Evolutionary conservation across 2,329 filamentous ascomycete species (phyloP), one percentile per base, ranked within the genome.

Genomic region (Trichoderma sp.): DNA sequence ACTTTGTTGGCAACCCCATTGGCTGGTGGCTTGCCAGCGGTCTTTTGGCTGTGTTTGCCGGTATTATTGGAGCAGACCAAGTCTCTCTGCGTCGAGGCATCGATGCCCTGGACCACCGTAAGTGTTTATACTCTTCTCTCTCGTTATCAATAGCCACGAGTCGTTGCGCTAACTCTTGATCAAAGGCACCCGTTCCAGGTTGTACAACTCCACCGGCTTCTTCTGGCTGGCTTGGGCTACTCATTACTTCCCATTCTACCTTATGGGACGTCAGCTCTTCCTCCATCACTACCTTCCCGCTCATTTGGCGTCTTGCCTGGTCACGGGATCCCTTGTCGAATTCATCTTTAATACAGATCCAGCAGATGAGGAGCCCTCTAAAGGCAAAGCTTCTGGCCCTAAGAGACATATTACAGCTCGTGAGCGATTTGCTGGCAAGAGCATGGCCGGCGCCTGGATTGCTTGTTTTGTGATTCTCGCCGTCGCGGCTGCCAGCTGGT

Each of bases 171-270:
- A 53, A 70, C 36, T 58, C 34, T 15, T 62, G 5, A 7, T 14
- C 24, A 63, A 79, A 92, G 94, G 94, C 75, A 94, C 96, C 34
- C 95, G 96, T 75, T 95, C 93, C 28, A 94, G 95, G 74, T 88
- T 99, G 64, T 99, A 99, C 85, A 98, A 98, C 87, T 98, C 94
- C 70, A 98, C 96, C 0, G 96, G 96, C 28, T 99, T 99, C 89
- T 97, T 99, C 86, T 98, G 98, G 90, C 89, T 99, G 71, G 94
- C 94, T 71, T 99, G 96, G 96, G 94, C 93, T 15, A 95, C 94
- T 2, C 96, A 99, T 82, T 99, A 98, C 86, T 90, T 97, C 82
- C 95, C 95, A 67, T 99, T 99, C 86, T 99, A 91, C 85, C 90
- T 98, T 74, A 99, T 99, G 95, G 95, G 95, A 71, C 94, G 95